Evolutionary conservation across 2,329 filamentous ascomycete genomes (phyloP), one percentile per base, ranked within the genome.

Genomic region (Balansia obtecta): DNA sequence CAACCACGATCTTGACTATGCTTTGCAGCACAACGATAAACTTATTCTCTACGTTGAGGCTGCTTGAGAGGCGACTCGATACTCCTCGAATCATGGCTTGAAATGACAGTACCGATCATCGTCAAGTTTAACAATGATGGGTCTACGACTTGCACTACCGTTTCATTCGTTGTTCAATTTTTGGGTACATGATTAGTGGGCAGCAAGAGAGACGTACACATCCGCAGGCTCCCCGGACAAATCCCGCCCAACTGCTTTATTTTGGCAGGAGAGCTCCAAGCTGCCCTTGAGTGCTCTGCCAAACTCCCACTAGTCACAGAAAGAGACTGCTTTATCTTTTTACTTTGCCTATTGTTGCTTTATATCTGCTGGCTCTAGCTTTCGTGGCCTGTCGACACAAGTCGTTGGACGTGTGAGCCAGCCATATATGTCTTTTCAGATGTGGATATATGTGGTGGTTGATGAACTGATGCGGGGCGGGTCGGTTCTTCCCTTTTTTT

Each of bases 1-100:
- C 66, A 83, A 96, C 63, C 77, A 85, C 54, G 89, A 96, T 64
- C 71, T 97, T 48, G 83, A 89, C 56, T 76, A 79, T 56, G 91
- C 91, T 3, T 72, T 96, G 55, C 79, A 86, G 59, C 75, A 88
- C 59, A 95, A 95, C 67, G 84, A 89, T 57, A 96, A 96, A 71
- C 73, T 97, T 55, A 81, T 90, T 49, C 72, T 96, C 27, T 86
- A 82, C 57, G 83, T 86, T 33, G 79, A 83, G 56, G 68, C 71
- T 50, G 66, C 69, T 54, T 77, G 65, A 67, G 37, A 45, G 37
- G 42, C n/a, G 18, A 43, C 20, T 33, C 16, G 38, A 9, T 9
- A 30, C 30, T 2, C 34, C 22, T 27, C 3, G 22, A 27, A 27
- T 27, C 22, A 27, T 27, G 22, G 22, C 9, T 22, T 27, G 2